These are phyloP conservation scores for Quercus alba DNA, from an alignment of 306 rosid species.

Conservation along the genomic window DNA sequence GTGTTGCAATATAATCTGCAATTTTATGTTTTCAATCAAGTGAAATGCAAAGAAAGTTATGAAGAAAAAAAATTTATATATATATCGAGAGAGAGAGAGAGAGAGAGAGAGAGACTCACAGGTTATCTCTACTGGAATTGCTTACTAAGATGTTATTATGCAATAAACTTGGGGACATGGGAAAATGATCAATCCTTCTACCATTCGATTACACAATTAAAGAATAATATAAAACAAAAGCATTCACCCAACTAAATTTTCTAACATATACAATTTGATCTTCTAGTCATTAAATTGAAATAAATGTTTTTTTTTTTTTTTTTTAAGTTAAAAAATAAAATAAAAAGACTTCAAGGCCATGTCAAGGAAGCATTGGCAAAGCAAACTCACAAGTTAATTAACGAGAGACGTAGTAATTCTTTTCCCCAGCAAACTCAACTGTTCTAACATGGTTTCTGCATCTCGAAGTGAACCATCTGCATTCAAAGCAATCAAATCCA, in stretches of 20 bases:
- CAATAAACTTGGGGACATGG: slow-evolving; percentile 93
- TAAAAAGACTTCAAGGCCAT: neutral
- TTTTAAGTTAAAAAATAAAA: too few species aligned
- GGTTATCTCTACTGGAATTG: slow-evolving; percentile 63
- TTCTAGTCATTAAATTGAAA: too few species aligned
- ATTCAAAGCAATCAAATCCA: slow-evolving; percentile 87
- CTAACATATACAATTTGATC: too few species aligned
- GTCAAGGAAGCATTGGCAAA: slow-evolving; percentile 25
- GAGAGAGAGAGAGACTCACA: slow-evolving; percentile 53
- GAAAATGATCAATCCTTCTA: slow-evolving; percentile 53
- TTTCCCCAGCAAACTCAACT: slow-evolving; percentile 90
- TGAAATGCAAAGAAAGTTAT: neutral
- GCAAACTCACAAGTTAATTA: slow-evolving; percentile 89
- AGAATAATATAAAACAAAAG: too few species aligned
- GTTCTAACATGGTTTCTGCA: slow-evolving; percentile 98
- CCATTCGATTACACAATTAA: neutral
- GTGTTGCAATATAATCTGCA: neutral
- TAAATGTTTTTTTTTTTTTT: too few species aligned
- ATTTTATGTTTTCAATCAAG: neutral
- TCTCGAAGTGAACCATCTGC: slow-evolving; percentile 99
- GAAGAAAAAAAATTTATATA: neutral
- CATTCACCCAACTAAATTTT: too few species aligned
- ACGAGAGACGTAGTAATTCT: slow-evolving; percentile 84
- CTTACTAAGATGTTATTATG: slow-evolving; percentile 63
- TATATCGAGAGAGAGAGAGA: neutral